Evolutionary conservation across 192 early-diverging fungal species (phyloP), one percentile per base, ranked within the genome.

Genomic region (Pilobolus umbonatus): DNA sequence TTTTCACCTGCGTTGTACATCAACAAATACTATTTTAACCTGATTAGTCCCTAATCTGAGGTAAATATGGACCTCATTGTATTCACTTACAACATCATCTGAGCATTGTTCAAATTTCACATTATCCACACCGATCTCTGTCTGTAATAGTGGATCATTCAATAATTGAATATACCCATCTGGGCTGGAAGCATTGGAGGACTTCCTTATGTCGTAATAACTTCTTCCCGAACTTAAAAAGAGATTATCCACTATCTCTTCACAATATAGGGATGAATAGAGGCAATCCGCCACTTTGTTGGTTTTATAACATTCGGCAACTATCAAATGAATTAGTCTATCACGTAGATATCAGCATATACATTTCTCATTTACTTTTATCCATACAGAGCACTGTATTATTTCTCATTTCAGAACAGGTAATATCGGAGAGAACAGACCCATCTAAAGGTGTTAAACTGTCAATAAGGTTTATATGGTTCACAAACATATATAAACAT

Each of bases 121-220:
- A 36, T 71, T 55, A 8, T 42, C 39, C 8, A 77, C 84, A 24
- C 86, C 86, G 9, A 90, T 73, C 22, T 68, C 64, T 2, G 51
- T 19, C 43, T 71, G 70, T 29, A 86, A 76, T 62, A 76, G 69
- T 24, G 44, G 25, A 0, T 62, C 50, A 48, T 74, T 75, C 67
- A 90, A 64, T 35, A 81, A 86, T 9, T 61, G 44, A 30, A 83
- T 76, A 57, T 88, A 87, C 57, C 86, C 83, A 36, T 61, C 64
- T 0, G 84, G 79, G 49, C 85, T 81, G 52, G 72, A 52, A 54
- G 84, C 78, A 28, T 85, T 76, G 52, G 83, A 74, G 60, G 87
- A 80, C 5, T 15, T 15, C 19, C 39, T 42, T 21, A 89, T 78
- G 74, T 87, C 89, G 57, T 86, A 80, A 31, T 80, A 69, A 49